Base-by-base conservation (phyloP, 495 filamentous ascomycete genomes). In the Sordaria brevicollis region DNA sequence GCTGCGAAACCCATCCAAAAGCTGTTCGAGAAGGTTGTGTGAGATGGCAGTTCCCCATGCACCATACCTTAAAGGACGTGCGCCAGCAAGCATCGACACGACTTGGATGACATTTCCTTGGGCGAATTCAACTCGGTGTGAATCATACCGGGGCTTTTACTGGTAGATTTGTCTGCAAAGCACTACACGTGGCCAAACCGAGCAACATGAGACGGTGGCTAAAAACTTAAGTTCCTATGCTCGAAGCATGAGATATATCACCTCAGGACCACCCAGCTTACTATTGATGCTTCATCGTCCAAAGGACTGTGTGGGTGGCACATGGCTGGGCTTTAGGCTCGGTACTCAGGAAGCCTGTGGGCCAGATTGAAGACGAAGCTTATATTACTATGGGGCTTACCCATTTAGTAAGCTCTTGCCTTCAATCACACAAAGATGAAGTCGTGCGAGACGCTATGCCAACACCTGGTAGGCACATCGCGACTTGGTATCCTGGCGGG, bases 1-100 rank as follows among this genome's bases (percentile, higher is more conserved):
- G 91, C 91, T 31, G 91, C 91, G 35, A 94, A 93, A 87, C 91
- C 91, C 0, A 93, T 94, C 69, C 90, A 92, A 74, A 92, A 89
- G 78, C 86, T 91, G 36, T 93, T 94, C 72, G 91, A 94, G 78
- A 91, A 92, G 82, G 89, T 84, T 34, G 82, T 83, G 6, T 86
- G 80, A 82, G 34, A 17, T 5, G 25, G 49, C 25, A 57, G 29
- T 57, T 25, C 25, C 10, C 15, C 25, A 57, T 57, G 49, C 25
- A 57, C 4, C 11, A 25, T 29, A 57, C 49, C 49, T 57, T 25
- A 62, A 11, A 17, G 25, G n/a, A 7, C 33, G 25, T 62, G 49
- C 25, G 4, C 25, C 35, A 10, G 7, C 35, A 36, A 36, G 35
- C 35, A 10, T 36, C 7, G 11, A 36, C 8, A 36, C 35, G 11